Evolutionary conservation across 2,329 filamentous ascomycete genomes (phyloP).

Genomic region (Diaporthe nobilis): DNA sequence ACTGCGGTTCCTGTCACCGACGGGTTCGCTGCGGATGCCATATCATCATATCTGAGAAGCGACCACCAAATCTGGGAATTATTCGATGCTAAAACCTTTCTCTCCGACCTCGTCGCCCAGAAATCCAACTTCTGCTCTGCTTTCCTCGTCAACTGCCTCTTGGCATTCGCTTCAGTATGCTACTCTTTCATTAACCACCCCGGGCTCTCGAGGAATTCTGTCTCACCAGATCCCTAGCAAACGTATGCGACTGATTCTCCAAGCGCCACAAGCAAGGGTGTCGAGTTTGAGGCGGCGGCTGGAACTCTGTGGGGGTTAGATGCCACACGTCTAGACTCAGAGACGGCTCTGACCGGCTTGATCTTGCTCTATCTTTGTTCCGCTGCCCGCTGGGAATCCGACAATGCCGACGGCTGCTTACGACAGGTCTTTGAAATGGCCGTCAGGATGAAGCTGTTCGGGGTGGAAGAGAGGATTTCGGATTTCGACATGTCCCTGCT

Average conservation of each 20-base stretch:
- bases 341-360: background rate
- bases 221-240: background rate
- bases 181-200: background rate
- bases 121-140: background rate
- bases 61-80: background rate
- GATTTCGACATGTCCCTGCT: background rate
- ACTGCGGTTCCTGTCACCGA: background rate
- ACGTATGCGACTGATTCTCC: background rate
- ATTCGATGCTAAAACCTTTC: background rate
- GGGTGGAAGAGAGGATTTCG: background rate
- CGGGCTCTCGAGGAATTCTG: background rate
- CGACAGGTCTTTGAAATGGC: background rate
- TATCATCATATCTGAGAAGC: background rate
- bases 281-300: background rate
- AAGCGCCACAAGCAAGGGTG: background rate
- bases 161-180: background rate
- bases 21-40: background rate
- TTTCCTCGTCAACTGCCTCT: slow-evolving; percentile 7
- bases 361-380: background rate
- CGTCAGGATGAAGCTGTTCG: background rate
- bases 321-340: background rate
- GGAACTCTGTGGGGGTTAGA: background rate
- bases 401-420: background rate
- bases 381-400: background rate
- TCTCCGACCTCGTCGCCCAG: background rate